Evolutionary conservation across 176 grass and related monocot species (phyloP).

Genomic region (Calamus simplicifolius): DNA sequence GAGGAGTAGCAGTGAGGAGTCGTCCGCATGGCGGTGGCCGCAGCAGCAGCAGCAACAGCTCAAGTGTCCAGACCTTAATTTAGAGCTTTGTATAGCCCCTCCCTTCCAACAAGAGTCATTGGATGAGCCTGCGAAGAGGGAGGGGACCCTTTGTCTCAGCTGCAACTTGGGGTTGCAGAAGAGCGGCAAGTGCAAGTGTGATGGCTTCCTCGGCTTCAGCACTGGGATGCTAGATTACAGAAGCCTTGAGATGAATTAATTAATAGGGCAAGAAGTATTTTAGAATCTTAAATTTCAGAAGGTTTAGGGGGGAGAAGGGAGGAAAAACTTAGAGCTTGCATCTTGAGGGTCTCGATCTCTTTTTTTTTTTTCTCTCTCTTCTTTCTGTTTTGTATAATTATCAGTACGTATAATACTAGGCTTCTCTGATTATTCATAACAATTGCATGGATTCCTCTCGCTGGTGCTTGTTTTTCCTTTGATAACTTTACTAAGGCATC

Average conservation of each 20-base stretch:
- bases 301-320: too few relatives aligned
- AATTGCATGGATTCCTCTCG: too few relatives aligned
- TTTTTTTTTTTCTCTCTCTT: too few relatives aligned
- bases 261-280: slow-evolving; percentile 3
- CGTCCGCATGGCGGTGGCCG: background rate
- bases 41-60: slow-evolving; percentile 38
- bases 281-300: too few relatives aligned
- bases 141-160: slow-evolving; percentile 60
- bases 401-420: too few relatives aligned
- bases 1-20: slow-evolving; percentile 13
- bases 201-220: slow-evolving; percentile 48
- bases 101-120: slow-evolving; percentile 44
- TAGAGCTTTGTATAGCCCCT: slow-evolving; percentile 87
- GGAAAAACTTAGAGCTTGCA: too few relatives aligned
- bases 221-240: slow-evolving; percentile 65
- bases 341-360: too few relatives aligned
- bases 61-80: slow-evolving; percentile 80
- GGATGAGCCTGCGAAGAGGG: slow-evolving; percentile 42
- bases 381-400: too few relatives aligned
- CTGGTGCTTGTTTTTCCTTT: too few relatives aligned
- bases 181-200: slow-evolving; percentile 64
- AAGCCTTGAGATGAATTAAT: slow-evolving; percentile 86
- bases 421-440: too few relatives aligned
- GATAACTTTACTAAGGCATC: too few relatives aligned
- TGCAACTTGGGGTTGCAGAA: slow-evolving; percentile 67